Evolutionary conservation across 805 yeast species (phyloP), one percentile per base, ranked within the genome.

Genomic region (Hemisphaericaspora nanyangensis): DNA sequence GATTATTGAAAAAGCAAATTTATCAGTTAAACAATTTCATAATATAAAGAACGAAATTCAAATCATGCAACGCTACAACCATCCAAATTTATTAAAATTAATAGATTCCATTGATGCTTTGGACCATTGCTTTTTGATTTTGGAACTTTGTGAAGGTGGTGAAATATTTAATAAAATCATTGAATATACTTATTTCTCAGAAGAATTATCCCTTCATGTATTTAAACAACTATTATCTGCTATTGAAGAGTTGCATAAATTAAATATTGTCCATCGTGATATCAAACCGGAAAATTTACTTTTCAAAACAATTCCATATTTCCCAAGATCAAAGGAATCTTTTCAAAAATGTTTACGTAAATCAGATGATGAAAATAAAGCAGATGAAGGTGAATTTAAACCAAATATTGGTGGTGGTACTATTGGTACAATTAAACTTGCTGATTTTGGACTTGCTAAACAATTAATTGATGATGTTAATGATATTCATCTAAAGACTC

Each of bases 111-210:
- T 70, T 45, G 84, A 84, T 50, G 61, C 76, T 11, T 55, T 65
- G 0, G 55, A 60, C 34, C 73, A 72, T 55, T 83, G 83, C 52
- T 85, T 77, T 53, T 67, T 85, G 27, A 71, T 82, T 12, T 59
- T 85, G 46, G 93, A 85, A 54, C 75, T 77, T 42, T 76, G 83
- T 25, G 70, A 77, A 32, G 95, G 95, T 7, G 95, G 95, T 7
- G 95, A 85, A 61, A 74, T 85, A 25, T 85, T 85, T 63, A 85
- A 82, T 46, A 85, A 85, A 54, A 83, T 85, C 50, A 85, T 85
- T 35, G 80, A 83, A 41, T 77, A 75, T 49, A 85, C 95, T 0
- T 85, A 85, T 56, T 82, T 85, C 57, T 71, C 81, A 36, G 95
- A 85, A 57, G 79, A 80, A 42, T 67, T 85, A 45, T 68, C 88